Evolutionary conservation across 148 eudicot genomes (phyloP).

Genomic region (Rhododendron henanense): DNA sequence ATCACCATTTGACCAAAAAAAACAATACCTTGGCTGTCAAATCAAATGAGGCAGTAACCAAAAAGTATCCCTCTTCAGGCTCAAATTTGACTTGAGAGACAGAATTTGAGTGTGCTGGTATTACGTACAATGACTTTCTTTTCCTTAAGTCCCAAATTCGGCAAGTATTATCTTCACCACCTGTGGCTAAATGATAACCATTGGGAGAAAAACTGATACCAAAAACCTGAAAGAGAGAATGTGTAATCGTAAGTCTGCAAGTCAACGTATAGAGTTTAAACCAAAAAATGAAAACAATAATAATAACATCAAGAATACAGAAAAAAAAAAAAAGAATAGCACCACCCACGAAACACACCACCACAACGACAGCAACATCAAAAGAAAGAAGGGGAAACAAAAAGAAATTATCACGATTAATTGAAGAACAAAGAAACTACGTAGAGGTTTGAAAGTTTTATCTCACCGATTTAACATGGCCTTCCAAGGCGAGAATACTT

Average conservation of each 20-base stretch:
- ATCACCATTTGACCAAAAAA: background rate
- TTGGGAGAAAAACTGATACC: constrained; percentile 87
- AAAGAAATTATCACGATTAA: background rate
- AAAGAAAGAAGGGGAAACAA: background rate
- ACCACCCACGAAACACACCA: constrained; percentile 3
- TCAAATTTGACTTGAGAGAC: constrained; percentile 32
- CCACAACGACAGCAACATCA: background rate
- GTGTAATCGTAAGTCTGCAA: background rate
- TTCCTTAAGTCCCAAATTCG: constrained; percentile 91
- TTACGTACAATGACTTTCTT: constrained; percentile 66
- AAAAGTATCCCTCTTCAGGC: constrained; percentile 93
- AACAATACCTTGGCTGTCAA: constrained; percentile 74
- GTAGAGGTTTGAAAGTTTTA: background rate
- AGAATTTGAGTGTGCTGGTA: constrained; percentile 82
- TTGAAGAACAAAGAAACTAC: background rate
- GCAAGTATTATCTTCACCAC: constrained; percentile 92
- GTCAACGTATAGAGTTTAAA: constrained; percentile 4
- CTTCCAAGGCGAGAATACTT: constrained; percentile 93
- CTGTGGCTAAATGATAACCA: constrained; percentile 93
- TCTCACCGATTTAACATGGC: constrained; percentile 86
- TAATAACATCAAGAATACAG: background rate
- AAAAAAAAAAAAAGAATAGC: background rate
- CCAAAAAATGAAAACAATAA: background rate
- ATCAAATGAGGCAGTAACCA: constrained; percentile 90
- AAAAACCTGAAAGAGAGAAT: constrained; percentile 52